Percentiles rank a stretch among this genome's conserved stretches.
These are phyloP conservation scores for Hyphopichia fennica DNA, from an alignment of 1,139 yeast genomes.

Conservation along the genomic window DNA sequence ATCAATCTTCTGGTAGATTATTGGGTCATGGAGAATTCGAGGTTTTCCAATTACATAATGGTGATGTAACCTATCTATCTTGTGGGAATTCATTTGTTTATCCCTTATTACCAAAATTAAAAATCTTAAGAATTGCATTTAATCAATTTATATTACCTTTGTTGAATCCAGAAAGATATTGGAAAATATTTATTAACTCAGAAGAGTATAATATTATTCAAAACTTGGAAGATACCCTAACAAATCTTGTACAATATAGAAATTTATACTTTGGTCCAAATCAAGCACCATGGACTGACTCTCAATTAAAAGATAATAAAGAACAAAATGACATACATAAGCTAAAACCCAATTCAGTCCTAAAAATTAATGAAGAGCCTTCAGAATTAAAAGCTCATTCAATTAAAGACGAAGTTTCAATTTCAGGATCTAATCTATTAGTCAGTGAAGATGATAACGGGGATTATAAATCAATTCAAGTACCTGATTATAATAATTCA, in stretches of 20 bases:
- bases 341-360: conserved; percentile 2
- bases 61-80: conserved; percentile 61
- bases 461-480: no score
- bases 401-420: conserved; percentile 12
- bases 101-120: conserved; percentile 63
- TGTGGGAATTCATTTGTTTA: conserved; percentile 57
- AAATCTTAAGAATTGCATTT: conserved; percentile 52
- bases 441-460: neutral
- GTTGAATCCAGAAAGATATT: conserved; percentile 69
- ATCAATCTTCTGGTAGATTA: conserved; percentile 40
- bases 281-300: neutral
- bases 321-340: conserved; percentile 1
- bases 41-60: conserved; percentile 63
- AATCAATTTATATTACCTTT: conserved; percentile 64
- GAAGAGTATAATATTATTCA: conserved; percentile 31
- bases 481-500: no score
- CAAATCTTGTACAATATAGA: conserved; percentile 45
- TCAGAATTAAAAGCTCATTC: conserved; percentile 13
- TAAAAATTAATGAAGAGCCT: conserved; percentile 14
- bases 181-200: conserved; percentile 57
- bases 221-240: conserved; percentile 38
- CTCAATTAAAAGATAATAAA: neutral
- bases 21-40: conserved; percentile 65
- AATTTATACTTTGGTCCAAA: conserved; percentile 28
- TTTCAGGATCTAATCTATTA: neutral